Percentiles rank a stretch among this genome's conserved stretches.
Conservation (phyloP, 352 stramenopile species). For the Globisporangium paddicum region DNA sequence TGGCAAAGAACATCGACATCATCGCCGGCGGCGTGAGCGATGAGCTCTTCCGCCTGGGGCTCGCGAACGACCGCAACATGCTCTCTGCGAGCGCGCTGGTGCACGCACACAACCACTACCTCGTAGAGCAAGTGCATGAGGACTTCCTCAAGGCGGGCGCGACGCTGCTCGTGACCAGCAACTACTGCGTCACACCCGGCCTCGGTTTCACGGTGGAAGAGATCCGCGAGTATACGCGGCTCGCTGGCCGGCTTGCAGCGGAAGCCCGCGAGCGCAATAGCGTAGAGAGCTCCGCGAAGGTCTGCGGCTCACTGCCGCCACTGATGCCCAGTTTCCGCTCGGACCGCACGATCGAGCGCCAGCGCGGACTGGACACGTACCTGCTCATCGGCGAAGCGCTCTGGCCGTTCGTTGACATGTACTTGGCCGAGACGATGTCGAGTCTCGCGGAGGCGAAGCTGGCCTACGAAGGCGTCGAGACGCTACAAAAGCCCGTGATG, state of each 20-base stretch:
- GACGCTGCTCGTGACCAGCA: constrained; percentile 84
- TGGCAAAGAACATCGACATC: constrained; percentile 29
- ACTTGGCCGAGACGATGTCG: constrained; percentile 89
- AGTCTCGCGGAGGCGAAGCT: constrained; percentile 82
- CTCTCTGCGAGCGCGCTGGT: constrained; percentile 84
- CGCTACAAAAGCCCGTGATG: constrained; percentile 62
- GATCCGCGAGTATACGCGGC: constrained; percentile 55
- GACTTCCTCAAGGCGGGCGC: constrained; percentile 78
- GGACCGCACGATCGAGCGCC: constrained; percentile 77
- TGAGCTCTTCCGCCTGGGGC: constrained; percentile 79
- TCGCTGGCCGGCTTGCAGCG: constrained; percentile 60
- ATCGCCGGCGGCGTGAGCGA: constrained; percentile 86
- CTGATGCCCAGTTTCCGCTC: constrained; percentile 87
- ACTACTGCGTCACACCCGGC: constrained; percentile 84
- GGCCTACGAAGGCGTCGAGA: constrained; percentile 70
- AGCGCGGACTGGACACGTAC: constrained; percentile 74
- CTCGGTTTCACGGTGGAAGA: constrained; percentile 80
- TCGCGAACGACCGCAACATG: constrained; percentile 90
- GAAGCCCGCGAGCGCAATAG: constrained; percentile 29
- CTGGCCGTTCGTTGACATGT: constrained; percentile 72
- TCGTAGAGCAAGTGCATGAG: constrained; percentile 62
- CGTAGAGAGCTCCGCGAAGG: constrained; percentile 31
- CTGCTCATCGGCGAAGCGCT: constrained; percentile 71
- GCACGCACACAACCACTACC: constrained; percentile 51
- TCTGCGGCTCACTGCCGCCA: constrained; percentile 87